Evolutionary conservation across 2,329 filamentous ascomycete species (phyloP).

Genomic region (Tolypocladium tropicale): DNA sequence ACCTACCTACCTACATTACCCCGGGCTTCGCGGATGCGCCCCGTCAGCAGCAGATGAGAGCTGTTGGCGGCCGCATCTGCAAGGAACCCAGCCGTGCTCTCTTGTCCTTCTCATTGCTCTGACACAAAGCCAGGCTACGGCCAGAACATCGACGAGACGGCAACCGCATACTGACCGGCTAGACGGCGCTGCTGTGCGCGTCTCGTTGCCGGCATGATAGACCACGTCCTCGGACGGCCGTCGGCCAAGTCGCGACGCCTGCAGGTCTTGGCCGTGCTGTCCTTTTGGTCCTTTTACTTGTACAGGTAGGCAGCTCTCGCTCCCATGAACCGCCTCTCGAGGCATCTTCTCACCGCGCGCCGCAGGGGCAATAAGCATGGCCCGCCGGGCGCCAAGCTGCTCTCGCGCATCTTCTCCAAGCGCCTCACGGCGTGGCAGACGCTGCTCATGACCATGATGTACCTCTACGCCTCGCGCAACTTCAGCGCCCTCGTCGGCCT

Average conservation of each 20-base stretch:
- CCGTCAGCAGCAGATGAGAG: background rate
- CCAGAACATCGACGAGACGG: background rate
- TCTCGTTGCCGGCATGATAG: conserved; percentile 41
- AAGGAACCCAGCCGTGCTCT: background rate
- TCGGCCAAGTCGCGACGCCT: conserved; percentile 86
- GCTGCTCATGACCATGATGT: conserved; percentile 76
- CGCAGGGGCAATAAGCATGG: conserved; percentile 76
- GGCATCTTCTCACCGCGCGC: background rate
- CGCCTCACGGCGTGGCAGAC: conserved; percentile 83
- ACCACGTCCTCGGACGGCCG: conserved; percentile 85
- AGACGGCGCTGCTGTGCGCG: background rate
- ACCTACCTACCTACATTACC: too few species aligned
- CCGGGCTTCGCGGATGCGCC: background rate
- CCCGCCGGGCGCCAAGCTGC: conserved; percentile 59
- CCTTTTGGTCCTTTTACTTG: conserved; percentile 84
- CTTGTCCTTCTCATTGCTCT: background rate
- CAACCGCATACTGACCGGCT: too few species aligned
- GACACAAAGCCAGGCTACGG: background rate
- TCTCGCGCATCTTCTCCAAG: conserved; percentile 62
- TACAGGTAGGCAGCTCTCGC: conserved; percentile 44
- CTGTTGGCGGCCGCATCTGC: background rate
- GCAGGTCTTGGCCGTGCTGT: conserved; percentile 82
- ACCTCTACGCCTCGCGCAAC: conserved; percentile 84
- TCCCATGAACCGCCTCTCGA: background rate
- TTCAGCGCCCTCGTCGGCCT: conserved; percentile 87